Evolutionary conservation across 2,329 filamentous ascomycete genomes (phyloP).

Genomic region (Fusarium redolens): DNA sequence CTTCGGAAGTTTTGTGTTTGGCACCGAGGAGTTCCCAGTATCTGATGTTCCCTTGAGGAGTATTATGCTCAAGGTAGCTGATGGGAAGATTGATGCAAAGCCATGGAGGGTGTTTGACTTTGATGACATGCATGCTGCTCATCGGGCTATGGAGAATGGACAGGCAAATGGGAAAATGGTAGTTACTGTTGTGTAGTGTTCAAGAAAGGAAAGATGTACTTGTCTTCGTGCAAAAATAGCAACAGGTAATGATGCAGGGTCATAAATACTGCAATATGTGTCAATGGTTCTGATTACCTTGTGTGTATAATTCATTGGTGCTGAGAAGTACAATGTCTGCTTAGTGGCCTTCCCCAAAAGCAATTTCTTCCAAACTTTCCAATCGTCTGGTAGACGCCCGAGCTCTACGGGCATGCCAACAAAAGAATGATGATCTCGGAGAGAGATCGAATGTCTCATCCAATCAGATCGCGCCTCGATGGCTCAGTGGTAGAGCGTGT

Average conservation of each 20-base stretch:
- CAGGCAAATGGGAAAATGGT: neutral
- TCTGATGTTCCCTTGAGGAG: neutral
- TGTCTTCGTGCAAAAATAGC: too few species aligned
- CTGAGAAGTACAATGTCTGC: too few species aligned
- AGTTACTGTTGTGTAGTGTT: neutral
- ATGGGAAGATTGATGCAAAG: neutral
- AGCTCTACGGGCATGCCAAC: too few species aligned
- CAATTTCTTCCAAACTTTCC: too few species aligned
- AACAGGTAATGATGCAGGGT: too few species aligned
- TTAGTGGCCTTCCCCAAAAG: too few species aligned
- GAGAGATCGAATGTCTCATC: neutral
- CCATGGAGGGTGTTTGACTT: neutral
- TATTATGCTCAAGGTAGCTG: neutral
- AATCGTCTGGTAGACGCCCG: too few species aligned
- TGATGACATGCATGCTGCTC: neutral
- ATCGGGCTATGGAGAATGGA: neutral
- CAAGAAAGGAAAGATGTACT: neutral
- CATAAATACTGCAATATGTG: too few species aligned
- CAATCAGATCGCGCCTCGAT: slow-evolving; percentile 1
- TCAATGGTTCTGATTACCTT: too few species aligned
- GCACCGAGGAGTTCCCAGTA: neutral
- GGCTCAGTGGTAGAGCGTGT: slow-evolving; percentile 5
- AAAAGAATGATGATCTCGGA: too few species aligned
- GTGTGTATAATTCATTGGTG: too few species aligned
- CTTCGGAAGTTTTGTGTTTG: neutral